phyloP scores from a whole-genome alignment of 148 eudicot genomes.

The Euryodendron excelsum region DNA sequence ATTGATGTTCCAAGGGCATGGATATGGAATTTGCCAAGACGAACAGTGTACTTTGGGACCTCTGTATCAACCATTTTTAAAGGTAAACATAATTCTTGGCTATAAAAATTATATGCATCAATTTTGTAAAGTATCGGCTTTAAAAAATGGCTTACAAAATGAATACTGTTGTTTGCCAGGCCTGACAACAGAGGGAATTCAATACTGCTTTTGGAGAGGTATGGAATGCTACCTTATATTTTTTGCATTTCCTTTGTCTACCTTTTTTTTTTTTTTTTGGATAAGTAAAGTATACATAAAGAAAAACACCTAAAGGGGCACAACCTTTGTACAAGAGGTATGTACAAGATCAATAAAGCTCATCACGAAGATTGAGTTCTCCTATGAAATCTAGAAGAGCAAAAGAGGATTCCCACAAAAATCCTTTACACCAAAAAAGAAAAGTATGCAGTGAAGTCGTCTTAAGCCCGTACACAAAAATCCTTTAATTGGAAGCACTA shows the following conservation, averaged over 20 bases:
- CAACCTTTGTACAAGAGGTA: too few species aligned
- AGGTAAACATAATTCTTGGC: slow-evolving; percentile 32
- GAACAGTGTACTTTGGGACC: slow-evolving; percentile 67
- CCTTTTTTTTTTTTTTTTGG: too few species aligned
- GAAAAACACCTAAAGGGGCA: too few species aligned
- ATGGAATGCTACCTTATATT: slow-evolving; percentile 8
- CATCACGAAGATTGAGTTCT: too few species aligned
- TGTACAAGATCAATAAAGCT: too few species aligned
- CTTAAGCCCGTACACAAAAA: too few species aligned
- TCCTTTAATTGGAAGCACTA: not conserved
- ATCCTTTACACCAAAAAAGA: too few species aligned
- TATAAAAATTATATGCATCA: not conserved
- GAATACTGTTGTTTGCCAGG: slow-evolving; percentile 33
- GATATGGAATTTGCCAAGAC: slow-evolving; percentile 59
- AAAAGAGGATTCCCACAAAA: too few species aligned
- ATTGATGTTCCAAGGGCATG: slow-evolving; percentile 57
- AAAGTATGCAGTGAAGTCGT: too few species aligned
- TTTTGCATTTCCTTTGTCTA: not conserved
- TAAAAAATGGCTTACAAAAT: slow-evolving; percentile 2
- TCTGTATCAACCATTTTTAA: slow-evolving; percentile 59
- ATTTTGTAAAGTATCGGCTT: not conserved
- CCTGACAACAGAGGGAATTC: slow-evolving; percentile 49
- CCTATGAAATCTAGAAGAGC: too few species aligned
- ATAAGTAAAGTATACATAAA: too few species aligned
- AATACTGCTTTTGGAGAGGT: slow-evolving; percentile 72